A percentile compares a stretch with the other conserved stretches of the same genome.
Conservation (phyloP, 2,329 filamentous ascomycete species). For the Botrytis fabae region DNA sequence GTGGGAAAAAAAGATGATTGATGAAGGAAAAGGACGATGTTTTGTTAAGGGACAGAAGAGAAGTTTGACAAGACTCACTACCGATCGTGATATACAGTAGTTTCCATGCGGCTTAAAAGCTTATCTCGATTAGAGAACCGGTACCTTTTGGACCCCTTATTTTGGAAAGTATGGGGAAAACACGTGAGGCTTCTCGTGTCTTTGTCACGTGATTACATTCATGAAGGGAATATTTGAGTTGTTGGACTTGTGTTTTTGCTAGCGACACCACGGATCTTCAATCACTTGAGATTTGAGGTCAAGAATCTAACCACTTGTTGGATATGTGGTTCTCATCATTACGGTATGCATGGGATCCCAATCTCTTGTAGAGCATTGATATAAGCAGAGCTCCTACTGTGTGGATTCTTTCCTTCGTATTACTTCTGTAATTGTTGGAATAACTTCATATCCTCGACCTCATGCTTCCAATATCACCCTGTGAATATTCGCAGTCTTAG, state of each 20-base stretch:
- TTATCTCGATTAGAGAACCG: conserved; percentile 25
- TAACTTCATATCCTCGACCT: rapidly evolving
- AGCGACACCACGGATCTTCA: not conserved
- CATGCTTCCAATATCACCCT: not conserved
- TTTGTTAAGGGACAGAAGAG: not conserved
- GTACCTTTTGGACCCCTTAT: conserved; percentile 20
- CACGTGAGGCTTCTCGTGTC: not conserved
- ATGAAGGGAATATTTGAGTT: no score
- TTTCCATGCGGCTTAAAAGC: conserved; percentile 33
- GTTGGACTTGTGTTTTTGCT: not conserved
- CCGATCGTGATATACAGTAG: conserved; percentile 17
- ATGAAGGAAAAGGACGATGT: not conserved
- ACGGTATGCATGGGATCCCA: no score
- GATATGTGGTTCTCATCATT: not conserved
- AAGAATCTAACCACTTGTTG: not conserved
- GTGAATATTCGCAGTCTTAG: not conserved
- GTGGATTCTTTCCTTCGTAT: no score
- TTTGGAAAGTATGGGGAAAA: conserved; percentile 19
- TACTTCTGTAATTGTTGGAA: not conserved
- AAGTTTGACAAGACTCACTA: conserved; percentile 18
- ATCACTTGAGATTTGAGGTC: not conserved
- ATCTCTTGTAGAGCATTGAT: no score
- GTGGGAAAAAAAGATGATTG: conserved; percentile 1
- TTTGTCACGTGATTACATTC: not conserved
- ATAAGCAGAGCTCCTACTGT: no score